Percentiles rank a stretch among this genome's conserved stretches.
Conservation (phyloP, 371 early-diverging fungal genomes). For the Mortierella polycephala region DNA sequence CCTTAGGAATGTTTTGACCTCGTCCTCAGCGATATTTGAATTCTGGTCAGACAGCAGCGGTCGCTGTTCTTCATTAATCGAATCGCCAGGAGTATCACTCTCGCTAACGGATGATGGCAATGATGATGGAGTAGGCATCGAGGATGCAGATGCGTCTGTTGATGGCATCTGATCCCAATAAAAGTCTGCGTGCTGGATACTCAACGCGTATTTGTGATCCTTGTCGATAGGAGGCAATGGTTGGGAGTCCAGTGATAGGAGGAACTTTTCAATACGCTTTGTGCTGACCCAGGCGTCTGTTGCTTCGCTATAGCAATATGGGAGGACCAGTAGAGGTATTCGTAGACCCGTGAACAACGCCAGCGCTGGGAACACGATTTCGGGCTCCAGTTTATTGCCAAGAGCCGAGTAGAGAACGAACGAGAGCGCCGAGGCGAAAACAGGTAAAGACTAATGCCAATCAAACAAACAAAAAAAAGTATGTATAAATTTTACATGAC, state of each 20-base stretch:
- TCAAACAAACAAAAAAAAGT: background rate
- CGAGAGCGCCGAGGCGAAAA: slow-evolving; percentile 59
- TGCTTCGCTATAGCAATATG: slow-evolving; percentile 63
- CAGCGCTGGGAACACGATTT: slow-evolving; percentile 56
- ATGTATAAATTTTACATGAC: no score
- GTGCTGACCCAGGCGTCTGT: slow-evolving; percentile 75
- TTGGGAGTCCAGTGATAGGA: slow-evolving; percentile 70
- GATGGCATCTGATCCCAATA: slow-evolving; percentile 62
- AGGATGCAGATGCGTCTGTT: background rate
- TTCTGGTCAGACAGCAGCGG: slow-evolving; percentile 9
- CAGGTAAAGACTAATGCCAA: slow-evolving; percentile 59
- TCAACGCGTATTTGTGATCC: slow-evolving; percentile 49
- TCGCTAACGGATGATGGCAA: background rate
- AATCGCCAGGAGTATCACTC: background rate
- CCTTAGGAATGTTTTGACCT: slow-evolving; percentile 14
- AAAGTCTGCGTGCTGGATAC: slow-evolving; percentile 61
- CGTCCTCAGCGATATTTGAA: background rate
- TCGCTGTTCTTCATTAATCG: slow-evolving; percentile 14
- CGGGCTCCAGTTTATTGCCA: slow-evolving; percentile 48
- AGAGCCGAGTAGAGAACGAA: slow-evolving; percentile 54
- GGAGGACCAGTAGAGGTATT: slow-evolving; percentile 77
- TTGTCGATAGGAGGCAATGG: slow-evolving; percentile 48
- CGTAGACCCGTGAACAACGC: slow-evolving; percentile 60
- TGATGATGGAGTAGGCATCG: background rate
- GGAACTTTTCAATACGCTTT: slow-evolving; percentile 65